Base-by-base conservation (phyloP, 306 rosid species). In the cucumber (Cucumis sativus) region DNA sequence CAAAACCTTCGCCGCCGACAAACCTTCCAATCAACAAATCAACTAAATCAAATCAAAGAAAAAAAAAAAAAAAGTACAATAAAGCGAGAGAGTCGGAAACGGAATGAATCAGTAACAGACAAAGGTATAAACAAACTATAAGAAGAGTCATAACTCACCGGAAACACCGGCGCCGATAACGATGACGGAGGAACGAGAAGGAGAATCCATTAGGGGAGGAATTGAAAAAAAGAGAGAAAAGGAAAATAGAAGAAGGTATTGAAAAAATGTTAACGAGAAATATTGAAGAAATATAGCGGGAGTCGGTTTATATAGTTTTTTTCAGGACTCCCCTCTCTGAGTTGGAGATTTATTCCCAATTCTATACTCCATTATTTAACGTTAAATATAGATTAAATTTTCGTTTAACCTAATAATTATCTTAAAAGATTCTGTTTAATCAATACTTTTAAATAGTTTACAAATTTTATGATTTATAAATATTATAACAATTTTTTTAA, bases 121-220 rank as follows among this genome's bases (percentile, higher is more conserved):
- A 23, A 64, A 39, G 14, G 8, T 17, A 37, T 33, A 33, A 33
- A 33, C 5, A 33, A 33, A 33, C 0, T 4, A 33, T 33, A 33
- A 33, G 5, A 33, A 33, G 5, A 33, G 37, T 33, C 5, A 33
- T 33, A 10, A 51, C 83, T 80, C 77, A 95, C 98, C 97, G 78
- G 98, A 95, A 80, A 90, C 80, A 4, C 98, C 98, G 13, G 98
- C 97, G 15, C 98, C 98, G 85, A 95, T 49, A 76, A 95, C 58
- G 86, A 95, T 87, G 83, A 92, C 97, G 82, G 96, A 89, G 83
- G 91, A 88, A 80, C 87, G 91, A 80, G 85, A 79, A 18, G 85
- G 79, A 30, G 92, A 87, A 74, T 92, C 97, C 98, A 95, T 94
- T 67, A 70, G 60, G 7, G 9, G 74, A 66, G 67, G 78, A 25